Base-by-base conservation (phyloP, 148 eudicot species). In the Amaranthus hypochondriacus region DNA sequence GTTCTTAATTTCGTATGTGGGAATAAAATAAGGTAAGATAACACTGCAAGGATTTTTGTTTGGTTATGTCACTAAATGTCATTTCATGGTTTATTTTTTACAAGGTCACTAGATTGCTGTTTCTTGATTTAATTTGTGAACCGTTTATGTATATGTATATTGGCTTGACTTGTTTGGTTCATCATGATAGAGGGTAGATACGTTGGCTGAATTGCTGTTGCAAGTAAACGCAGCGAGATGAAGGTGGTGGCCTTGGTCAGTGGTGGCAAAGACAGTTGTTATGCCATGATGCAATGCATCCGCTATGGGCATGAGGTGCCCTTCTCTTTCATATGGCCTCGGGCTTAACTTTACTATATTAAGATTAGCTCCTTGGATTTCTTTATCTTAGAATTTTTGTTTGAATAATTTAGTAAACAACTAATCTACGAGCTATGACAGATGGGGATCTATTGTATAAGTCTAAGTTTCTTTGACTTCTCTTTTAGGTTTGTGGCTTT, bases 251-350 rank as follows among this genome's bases (percentile, higher is more conserved):
- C 92, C 1, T 79, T 95, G 70, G 89, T 95, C 18, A 95, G 97
- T 63, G 97, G 99, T 39, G 97, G 99, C 68, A 95, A 95, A 79
- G 99, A 95, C 77, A 95, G 99, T 80, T 90, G 96, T 82, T 92
- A 86, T 74, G 96, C 97, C 70, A 92, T 95, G 99, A 92, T 95
- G 97, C 93, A 95, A 77, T 92, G 96, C 81, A 82, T 92, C 48
- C 84, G 86, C 12, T 89, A 92, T 63, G 99, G 97, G 58, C 99
- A 95, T 76, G 84, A 95, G 98, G 99, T 90, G 7, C 56, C 15
- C 61, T 6, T 54, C 14, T 39, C 4, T 48, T 48, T 55, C 61
- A 15, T 21, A 72, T 62, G n/a, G 52, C 69, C 50, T 51, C 56
- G 71, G 71, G 28, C 9, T 28, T 14, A 12, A 57, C 49, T 47